Conservation (phyloP, 2,329 filamentous ascomycete genomes). For the Aspergillus fischeri region DNA sequence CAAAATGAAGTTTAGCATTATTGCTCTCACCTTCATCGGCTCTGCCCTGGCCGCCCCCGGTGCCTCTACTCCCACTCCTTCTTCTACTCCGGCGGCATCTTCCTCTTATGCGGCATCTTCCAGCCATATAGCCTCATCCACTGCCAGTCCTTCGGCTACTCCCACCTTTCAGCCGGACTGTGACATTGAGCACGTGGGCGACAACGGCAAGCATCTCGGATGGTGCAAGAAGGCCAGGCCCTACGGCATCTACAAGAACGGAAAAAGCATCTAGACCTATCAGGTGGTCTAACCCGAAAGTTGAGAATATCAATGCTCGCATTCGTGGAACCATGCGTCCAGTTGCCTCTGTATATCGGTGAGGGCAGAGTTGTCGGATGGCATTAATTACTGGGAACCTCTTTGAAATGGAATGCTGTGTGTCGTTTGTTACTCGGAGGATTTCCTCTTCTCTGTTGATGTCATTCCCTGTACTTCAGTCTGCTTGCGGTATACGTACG, state of each 20-base stretch:
- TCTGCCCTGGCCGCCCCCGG: not conserved
- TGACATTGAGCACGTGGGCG: no score
- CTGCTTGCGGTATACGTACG: no score
- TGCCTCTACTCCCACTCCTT: not conserved
- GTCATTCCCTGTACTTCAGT: no score
- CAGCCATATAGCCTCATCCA: not conserved
- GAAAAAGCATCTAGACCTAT: not conserved
- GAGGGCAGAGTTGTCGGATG: no score
- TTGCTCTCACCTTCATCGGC: not conserved
- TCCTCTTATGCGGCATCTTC: no score
- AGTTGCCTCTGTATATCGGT: not conserved
- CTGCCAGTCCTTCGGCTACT: not conserved
- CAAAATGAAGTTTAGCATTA: not conserved
- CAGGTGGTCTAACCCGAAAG: not conserved
- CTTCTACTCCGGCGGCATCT: no score
- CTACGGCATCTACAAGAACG: not conserved
- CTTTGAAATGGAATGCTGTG: not conserved
- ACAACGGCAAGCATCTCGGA: no score
- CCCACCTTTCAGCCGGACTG: no score
- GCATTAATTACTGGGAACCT: no score
- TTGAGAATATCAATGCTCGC: no score
- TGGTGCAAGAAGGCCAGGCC: not conserved
- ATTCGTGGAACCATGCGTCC: no score
- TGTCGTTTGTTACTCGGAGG: not conserved
- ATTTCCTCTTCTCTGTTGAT: no score